Conservation (phyloP, 305 asterid genomes). For the Andrographis paniculata region DNA sequence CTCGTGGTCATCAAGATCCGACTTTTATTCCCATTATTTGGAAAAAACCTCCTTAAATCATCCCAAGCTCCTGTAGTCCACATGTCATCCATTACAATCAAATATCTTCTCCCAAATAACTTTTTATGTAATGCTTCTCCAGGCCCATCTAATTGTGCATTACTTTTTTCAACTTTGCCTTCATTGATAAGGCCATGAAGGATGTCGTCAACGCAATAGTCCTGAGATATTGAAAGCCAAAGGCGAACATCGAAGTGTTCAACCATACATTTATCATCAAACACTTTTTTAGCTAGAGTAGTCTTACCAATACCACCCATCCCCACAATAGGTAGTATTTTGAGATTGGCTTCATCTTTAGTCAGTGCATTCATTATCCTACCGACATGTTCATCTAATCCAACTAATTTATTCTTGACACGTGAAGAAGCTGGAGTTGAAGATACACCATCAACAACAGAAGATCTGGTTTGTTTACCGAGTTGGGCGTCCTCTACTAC, state of each 20-base stretch:
- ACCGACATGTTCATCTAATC: not conserved
- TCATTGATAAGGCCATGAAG: not conserved
- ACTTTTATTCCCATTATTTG: slow-evolving; percentile 4
- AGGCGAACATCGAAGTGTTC: not conserved
- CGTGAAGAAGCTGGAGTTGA: too few relatives aligned
- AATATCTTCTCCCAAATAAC: slow-evolving; percentile 3
- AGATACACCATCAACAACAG: too few relatives aligned
- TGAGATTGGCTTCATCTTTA: not conserved
- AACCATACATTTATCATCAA: not conserved
- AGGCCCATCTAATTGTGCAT: not conserved
- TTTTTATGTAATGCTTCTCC: not conserved
- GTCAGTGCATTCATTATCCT: not conserved
- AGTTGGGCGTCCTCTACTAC: not conserved
- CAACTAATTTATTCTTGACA: not conserved
- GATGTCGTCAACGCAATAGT: not conserved
- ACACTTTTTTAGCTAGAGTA: not conserved
- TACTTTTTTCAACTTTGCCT: not conserved
- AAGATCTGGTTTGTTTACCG: too few relatives aligned
- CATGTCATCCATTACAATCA: slow-evolving; percentile 7
- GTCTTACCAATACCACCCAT: slow-evolving; percentile 10
- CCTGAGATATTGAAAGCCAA: not conserved
- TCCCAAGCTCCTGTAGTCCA: slow-evolving; percentile 7
- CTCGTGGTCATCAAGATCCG: slow-evolving; percentile 8
- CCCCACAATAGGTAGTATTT: not conserved
- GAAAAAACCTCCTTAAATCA: slow-evolving; percentile 1